phyloP scores from a whole-genome alignment of 2,329 filamentous ascomycete species.

The Stemphylium lycopersici region DNA sequence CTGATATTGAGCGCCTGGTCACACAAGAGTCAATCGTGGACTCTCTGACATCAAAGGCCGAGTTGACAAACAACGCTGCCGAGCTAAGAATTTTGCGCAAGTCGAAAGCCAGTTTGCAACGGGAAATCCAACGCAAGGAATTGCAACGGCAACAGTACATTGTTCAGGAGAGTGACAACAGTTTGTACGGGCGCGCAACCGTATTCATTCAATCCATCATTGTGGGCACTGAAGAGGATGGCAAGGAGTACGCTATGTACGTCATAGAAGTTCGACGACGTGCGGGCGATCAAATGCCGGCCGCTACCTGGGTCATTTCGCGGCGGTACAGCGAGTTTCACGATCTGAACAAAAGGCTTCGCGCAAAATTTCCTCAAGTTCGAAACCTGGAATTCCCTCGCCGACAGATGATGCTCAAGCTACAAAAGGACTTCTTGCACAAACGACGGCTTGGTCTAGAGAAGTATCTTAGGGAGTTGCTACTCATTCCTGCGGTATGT shows the following conservation, averaged over 20 bases:
- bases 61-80: conserved; percentile 94
- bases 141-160: conserved; percentile 96
- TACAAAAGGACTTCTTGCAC: conserved; percentile 93
- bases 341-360: conserved; percentile 87
- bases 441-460: conserved; percentile 86
- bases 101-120: conserved; percentile 88
- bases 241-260: conserved; percentile 91
- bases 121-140: conserved; percentile 92
- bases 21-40: conserved; percentile 91
- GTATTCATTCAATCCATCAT: conserved; percentile 92
- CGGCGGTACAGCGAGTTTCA: conserved; percentile 96
- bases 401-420: conserved; percentile 90
- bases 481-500: conserved; percentile 90
- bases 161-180: conserved; percentile 97
- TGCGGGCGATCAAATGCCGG: conserved; percentile 93
- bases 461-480: conserved; percentile 77
- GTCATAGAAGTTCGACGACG: conserved; percentile 89
- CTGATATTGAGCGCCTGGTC: conserved; percentile 86
- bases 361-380: conserved; percentile 84
- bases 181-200: conserved; percentile 87
- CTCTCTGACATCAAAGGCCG: conserved; percentile 89
- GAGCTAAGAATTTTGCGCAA: conserved; percentile 91
- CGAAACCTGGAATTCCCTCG: conserved; percentile 90
- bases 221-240: conserved; percentile 88
- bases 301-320: conserved; percentile 93